A percentile compares a stretch with the other conserved stretches of the same genome.
phyloP scores from a whole-genome alignment of 805 yeast species.

The Candida chauliodis region DNA sequence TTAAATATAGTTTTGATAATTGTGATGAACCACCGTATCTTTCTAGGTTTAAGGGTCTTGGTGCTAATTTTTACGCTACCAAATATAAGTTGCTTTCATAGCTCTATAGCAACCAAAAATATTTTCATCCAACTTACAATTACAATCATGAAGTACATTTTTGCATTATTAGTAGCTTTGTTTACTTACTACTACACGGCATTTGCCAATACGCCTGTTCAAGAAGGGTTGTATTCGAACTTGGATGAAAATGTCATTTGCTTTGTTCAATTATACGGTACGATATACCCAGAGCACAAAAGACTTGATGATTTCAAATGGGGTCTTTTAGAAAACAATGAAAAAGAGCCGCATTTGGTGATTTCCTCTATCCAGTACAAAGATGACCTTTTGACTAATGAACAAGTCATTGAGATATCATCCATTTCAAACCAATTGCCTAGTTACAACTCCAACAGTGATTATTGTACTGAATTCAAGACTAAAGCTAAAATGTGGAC shows the following conservation, averaged over 20 bases:
- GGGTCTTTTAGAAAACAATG: background rate
- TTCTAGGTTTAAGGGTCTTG: too few species aligned
- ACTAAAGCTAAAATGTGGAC: background rate
- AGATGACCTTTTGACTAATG: background rate
- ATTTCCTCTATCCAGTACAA: background rate
- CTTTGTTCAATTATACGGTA: slow-evolving; percentile 3
- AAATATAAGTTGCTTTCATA: too few species aligned
- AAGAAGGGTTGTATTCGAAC: background rate
- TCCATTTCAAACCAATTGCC: background rate
- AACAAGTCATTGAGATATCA: background rate
- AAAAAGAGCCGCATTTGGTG: background rate
- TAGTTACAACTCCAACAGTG: background rate
- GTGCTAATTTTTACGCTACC: too few species aligned
- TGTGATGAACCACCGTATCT: too few species aligned
- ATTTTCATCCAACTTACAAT: too few species aligned
- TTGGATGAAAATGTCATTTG: background rate
- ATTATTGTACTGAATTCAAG: slow-evolving; percentile 1
- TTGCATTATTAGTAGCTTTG: background rate
- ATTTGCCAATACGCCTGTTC: background rate
- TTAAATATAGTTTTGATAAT: too few species aligned
- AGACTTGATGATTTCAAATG: slow-evolving; percentile 1
- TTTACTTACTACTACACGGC: background rate
- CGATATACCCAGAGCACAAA: background rate
- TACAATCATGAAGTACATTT: background rate
- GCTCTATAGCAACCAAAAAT: too few species aligned